Evolutionary conservation across 176 grass and related monocot genomes (phyloP), one percentile per base, ranked within the genome.

Genomic region (Oryza brachyantha): DNA sequence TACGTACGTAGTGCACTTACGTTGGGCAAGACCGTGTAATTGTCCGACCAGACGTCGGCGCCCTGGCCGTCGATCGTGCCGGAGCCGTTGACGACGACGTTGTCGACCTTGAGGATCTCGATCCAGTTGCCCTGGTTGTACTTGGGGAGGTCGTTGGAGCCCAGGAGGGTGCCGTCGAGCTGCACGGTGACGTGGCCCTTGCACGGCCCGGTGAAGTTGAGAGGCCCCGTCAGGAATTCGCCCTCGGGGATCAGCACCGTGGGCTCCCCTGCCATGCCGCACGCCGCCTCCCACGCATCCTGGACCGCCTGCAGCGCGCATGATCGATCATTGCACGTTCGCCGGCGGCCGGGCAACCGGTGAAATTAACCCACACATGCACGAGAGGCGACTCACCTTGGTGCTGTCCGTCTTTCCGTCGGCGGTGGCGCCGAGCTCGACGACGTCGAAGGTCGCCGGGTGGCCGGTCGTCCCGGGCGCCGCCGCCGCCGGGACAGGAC

Each of bases 41-140:
- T 78, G 29, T 78, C 50, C 32, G 8, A 32, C 73, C 85, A 97
- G 10, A 92, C 61, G 0, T 29, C 11, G 36, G 76, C 24, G 29
- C 94, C 94, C 79, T 94, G 94, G n/a, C 94, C 89, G 19, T 94
- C 89, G 3, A 93, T 73, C 6, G 91, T 94, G 26, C 94, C 94
- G 12, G 81, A 74, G n/a, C 92, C 92, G 1, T 78, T 88, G 46
- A 94, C 58, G 26, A 55, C 59, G 28, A 97, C 28, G 36, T 80
- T 66, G 13, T 90, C 27, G 0, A 97, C 76, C 19, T 66, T 57
- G 5, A 32, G 61, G 37, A 97, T 71, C 60, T 84, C 64, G 22
- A 97, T 14, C 94, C 94, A 97, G 67, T 58, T 78, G 5, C 72
- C 41, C 8, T 73, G 36, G 8, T 9, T 28, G 66, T 94, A 97